Conservation (phyloP, 306 rosid genomes). For the Senna siamea region DNA sequence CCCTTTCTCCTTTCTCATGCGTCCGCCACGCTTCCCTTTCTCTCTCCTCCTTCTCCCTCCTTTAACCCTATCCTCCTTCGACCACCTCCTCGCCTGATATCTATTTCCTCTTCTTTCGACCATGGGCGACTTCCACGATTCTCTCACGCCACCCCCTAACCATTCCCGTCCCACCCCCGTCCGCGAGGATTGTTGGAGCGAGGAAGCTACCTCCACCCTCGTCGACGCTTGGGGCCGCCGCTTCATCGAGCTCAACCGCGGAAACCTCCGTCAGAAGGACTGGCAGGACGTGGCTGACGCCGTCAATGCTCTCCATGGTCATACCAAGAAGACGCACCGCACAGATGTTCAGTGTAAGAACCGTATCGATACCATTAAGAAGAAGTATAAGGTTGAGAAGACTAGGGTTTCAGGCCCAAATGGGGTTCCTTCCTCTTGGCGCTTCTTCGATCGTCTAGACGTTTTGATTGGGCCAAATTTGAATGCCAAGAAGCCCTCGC, state of each 20-base stretch:
- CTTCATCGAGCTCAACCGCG: slow-evolving; percentile 89
- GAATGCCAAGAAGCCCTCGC: slow-evolving; percentile 53
- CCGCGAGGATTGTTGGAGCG: slow-evolving; percentile 97
- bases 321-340: slow-evolving; percentile 83
- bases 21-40: slow-evolving; percentile 54
- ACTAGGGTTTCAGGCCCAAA: slow-evolving; percentile 74
- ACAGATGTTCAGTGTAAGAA: slow-evolving; percentile 97
- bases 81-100: slow-evolving; percentile 17
- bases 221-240: slow-evolving; percentile 95
- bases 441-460: slow-evolving; percentile 76
- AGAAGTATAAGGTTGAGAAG: slow-evolving; percentile 93
- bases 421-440: slow-evolving; percentile 68
- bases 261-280: slow-evolving; percentile 96
- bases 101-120: slow-evolving; percentile 20
- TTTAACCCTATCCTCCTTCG: neutral
- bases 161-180: slow-evolving; percentile 70
- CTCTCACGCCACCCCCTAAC: slow-evolving; percentile 42
- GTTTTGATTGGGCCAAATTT: slow-evolving; percentile 64
- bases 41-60: neutral
- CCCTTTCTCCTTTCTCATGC: slow-evolving; percentile 53
- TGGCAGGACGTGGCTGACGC: slow-evolving; percentile 98
- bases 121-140: slow-evolving; percentile 74
- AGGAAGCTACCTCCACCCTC: slow-evolving; percentile 89
- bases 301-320: slow-evolving; percentile 92
- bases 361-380: slow-evolving; percentile 91